phyloP scores from a whole-genome alignment of 129 eudicot genomes.

The Tagetes erecta region DNA sequence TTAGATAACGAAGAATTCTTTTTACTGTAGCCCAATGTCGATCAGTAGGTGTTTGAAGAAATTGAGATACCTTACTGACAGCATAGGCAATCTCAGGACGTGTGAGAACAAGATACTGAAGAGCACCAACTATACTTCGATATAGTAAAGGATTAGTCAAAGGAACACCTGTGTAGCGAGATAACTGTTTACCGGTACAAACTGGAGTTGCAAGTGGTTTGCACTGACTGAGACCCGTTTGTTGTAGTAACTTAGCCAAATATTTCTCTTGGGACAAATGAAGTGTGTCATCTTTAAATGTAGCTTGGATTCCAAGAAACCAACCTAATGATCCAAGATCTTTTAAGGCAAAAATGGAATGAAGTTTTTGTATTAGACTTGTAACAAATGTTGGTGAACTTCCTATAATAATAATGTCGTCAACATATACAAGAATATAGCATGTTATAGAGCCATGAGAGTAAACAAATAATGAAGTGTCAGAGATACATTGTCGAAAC shows the following conservation, averaged over 20 bases:
- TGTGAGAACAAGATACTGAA: neutral
- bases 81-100: neutral
- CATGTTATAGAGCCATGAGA: neutral
- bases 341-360: neutral
- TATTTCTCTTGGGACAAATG: neutral
- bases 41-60: neutral
- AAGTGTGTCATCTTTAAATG: neutral
- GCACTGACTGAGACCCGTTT: neutral
- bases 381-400: neutral
- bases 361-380: neutral
- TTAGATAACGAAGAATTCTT: neutral
- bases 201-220: neutral
- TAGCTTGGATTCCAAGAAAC: neutral
- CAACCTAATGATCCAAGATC: neutral
- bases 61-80: neutral
- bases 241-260: neutral
- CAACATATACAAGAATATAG: neutral
- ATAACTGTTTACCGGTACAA: neutral
- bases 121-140: neutral
- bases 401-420: neutral
- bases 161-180: neutral
- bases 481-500: neutral
- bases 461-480: neutral
- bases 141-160: neutral
- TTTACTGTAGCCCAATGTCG: neutral